Base-by-base conservation (phyloP, 768 basidiomycete species). In the Lenzites betulinus region DNA sequence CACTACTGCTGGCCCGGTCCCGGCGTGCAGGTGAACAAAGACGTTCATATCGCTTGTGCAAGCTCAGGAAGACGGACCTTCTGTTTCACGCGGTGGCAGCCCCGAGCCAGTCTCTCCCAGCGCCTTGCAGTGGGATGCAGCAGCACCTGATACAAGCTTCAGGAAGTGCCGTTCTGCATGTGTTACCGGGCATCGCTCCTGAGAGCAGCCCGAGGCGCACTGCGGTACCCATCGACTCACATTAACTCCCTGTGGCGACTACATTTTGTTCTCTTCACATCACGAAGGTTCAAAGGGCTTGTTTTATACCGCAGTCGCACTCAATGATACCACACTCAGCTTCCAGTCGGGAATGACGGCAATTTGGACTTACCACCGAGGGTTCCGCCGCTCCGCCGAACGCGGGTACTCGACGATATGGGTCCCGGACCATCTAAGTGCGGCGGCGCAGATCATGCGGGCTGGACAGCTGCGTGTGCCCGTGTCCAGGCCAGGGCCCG, bases 371-470 rank as follows among this genome's bases (percentile, higher is more conserved):
- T 26, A 49, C 47, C 47, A 16, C 9, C 8, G 23, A 46, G 44
- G 23, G 23, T 11, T 22, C 42, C 23, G 46, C 23, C 26, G 52
- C 52, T 60, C 51, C 51, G 51, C 59, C 15, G 8, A 20, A n/a
- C 50, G 41, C 26, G 49, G 49, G 8, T 8, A 36, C 48, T 18
- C 16, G 6, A 33, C 30, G 44, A 53, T 38, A 30, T 59, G 46
- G 39, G 15, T 18, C 51, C 52, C 44, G 26, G 58, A 20, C 36
- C 52, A 35, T 11, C 44, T 41, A 41, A 8, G 41, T 51, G 50
- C 43, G 52, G 52, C 59, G 35, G 26, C 51, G 59, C 59, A 41
- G 59, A 60, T 60, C 59, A 60, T 60, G 51, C 8, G 59, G 26
- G 38, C 8, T 18, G 46, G 59, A 15, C 59, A 60, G 58, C 51